Base-by-base conservation (phyloP, 2,329 filamentous ascomycete species). In the Gnomoniopsis sp. region DNA sequence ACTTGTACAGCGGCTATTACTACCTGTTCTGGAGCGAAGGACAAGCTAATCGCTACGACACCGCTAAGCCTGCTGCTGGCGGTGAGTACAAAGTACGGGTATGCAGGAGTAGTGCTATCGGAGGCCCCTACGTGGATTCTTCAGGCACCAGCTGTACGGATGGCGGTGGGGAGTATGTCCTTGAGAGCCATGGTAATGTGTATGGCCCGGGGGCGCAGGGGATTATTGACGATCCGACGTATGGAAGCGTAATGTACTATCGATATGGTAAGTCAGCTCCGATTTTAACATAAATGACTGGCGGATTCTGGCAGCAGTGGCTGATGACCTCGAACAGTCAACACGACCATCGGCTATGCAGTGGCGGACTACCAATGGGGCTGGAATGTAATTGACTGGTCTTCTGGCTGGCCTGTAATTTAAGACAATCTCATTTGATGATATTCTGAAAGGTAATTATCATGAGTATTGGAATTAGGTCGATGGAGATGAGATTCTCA, bases 161-260 rank as follows among this genome's bases (percentile, higher is more conserved):
- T 7, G 79, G 80, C 26, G 85, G 85, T 15, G 86, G 86, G 1
- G 85, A 81, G 0, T 72, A 79, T 10, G 78, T 88, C 0, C 73
- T 88, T 1, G 77, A 77, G 59, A 82, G 76, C 22, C 84, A 88
- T 63, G 80, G 71, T 4, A 80, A 71, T 26, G 77, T 85, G 1
- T 88, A 88, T 65, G 85, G 80, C 30, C 85, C 85, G 23, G 85
- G 85, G 62, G 85, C 85, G 49, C 84, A 88, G 65, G 83, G 82
- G 48, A 80, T 86, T 0, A 80, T 81, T 65, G 73, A 76, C 11
- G 83, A 85, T 61, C 66, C 71, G 1, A 71, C 63, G 0, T 64
- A 73, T 12, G 83, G 83, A 1, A 74, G 78, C n/a, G 75, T 87
- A 7, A 71, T 87, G 3, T 86, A 86, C 67, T 86, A 87, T 65